Evolutionary conservation across 208 protist species (phyloP).

Genomic region (Phytomonas francai): DNA sequence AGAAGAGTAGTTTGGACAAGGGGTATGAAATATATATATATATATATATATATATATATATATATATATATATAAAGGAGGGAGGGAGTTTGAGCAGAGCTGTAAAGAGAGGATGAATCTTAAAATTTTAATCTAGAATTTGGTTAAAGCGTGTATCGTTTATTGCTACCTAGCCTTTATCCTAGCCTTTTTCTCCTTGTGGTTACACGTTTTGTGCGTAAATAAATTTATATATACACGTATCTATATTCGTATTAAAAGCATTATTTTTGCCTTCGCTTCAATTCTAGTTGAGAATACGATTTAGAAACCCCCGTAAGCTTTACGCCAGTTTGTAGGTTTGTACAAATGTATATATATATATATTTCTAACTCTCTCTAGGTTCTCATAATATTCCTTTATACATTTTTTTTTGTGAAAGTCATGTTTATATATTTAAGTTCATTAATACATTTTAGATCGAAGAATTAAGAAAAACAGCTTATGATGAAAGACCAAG

Average conservation of each 20-base stretch:
- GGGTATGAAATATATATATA: neutral
- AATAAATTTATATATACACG: neutral
- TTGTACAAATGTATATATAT: neutral
- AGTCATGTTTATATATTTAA: neutral
- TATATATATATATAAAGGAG: too few species aligned
- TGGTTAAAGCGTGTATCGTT: neutral
- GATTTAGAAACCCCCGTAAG: neutral
- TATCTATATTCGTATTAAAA: neutral
- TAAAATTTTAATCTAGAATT: neutral
- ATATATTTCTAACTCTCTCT: neutral
- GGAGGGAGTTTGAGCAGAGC: neutral
- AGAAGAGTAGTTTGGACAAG: neutral
- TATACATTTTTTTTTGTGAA: neutral
- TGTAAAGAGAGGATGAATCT: neutral
- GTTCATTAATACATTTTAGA: constrained; percentile 6
- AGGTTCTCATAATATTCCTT: neutral
- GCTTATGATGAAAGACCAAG: neutral
- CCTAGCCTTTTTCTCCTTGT: neutral
- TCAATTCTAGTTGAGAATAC: neutral
- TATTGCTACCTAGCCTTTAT: neutral
- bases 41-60: neutral
- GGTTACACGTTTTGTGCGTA: neutral
- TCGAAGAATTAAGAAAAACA: neutral
- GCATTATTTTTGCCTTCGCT: neutral
- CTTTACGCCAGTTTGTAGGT: neutral